A percentile compares a stretch with the other conserved stretches of the same genome.
Evolutionary conservation across 2,329 filamentous ascomycete species (phyloP).

Genomic region (Epichloe amarillans): DNA sequence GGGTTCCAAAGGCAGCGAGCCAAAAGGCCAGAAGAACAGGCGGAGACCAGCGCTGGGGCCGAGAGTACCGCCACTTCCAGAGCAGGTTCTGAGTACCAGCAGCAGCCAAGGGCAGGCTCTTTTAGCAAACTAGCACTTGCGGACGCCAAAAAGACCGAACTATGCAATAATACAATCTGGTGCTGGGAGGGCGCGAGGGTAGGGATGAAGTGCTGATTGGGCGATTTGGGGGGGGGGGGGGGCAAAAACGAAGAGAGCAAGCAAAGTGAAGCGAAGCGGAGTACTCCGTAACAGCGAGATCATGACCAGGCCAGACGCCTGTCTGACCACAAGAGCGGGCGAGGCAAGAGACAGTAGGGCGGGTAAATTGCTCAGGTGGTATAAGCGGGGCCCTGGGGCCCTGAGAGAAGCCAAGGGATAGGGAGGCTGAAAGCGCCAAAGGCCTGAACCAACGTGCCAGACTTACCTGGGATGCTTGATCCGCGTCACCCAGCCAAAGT

Average conservation of each 20-base stretch:
- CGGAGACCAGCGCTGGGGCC: background rate
- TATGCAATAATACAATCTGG: background rate
- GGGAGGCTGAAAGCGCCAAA: background rate
- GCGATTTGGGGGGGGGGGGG: background rate
- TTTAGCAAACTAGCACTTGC: background rate
- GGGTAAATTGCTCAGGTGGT: background rate
- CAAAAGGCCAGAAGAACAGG: constrained; percentile 1
- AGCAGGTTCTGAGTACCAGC: background rate
- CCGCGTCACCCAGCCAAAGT: background rate
- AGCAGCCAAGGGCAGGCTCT: background rate
- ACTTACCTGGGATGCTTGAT: background rate
- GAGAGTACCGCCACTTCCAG: background rate
- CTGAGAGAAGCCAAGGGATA: background rate
- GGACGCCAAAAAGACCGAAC: background rate
- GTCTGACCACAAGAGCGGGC: background rate
- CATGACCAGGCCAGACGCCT: background rate
- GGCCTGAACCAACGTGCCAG: background rate
- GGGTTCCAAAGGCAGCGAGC: background rate
- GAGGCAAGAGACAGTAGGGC: background rate
- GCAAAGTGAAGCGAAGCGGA: background rate
- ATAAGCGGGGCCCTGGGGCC: background rate
- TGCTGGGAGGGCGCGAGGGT: background rate
- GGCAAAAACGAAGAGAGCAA: background rate
- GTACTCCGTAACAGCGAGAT: background rate
- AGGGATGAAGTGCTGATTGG: constrained; percentile 5